Evolutionary conservation across 768 basidiomycete genomes (phyloP), one percentile per base, ranked within the genome.

Genomic region (Kwoniella heveanensis): DNA sequence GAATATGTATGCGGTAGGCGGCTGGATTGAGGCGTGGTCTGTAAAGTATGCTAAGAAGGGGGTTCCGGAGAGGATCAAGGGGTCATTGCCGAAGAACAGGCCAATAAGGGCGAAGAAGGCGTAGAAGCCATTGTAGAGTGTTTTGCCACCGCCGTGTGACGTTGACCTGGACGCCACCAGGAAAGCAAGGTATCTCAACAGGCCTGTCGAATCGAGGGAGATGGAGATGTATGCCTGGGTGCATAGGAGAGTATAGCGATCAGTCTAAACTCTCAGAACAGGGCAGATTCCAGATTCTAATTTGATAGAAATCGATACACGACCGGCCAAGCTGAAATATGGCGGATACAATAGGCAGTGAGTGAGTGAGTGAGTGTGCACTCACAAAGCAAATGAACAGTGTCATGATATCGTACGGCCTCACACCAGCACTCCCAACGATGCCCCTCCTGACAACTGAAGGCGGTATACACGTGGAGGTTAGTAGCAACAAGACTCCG

Each of bases 391-490:
- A 91, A 70, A 92, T 87, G 81, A 98, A 97, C 1, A 98, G 82
- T 25, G 91, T 90, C 78, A 98, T 86, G 67, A 98, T 93, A 76
- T 96, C 91, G 73, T 93, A 90, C 0, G 94, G 94, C 68, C 89
- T 86, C 25, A 97, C 85, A 2, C 88, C 88, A 63, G 88, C 88
- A 0, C 84, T 83, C 6, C 89, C 89, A 12, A 94, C 86, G 56
- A 95, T 91, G 1, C 94, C 94, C 63, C 85, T 80, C 17, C 88
- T 84, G 39, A 95, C 84, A 10, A 84, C 85, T 0, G 66, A 27
- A 0, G 82, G 81, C 26, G 76, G 72, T 21, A 84, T 83, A 53
- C 78, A 78, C 12, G 76, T 78, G 1, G 76, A 79, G 0, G 80
- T 79, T 12, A 83, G 76, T 1, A 84, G 73, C 26, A 84, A 52